Conservation (phyloP, 2,329 filamentous ascomycete species). For the Zymoseptoria brevis region DNA sequence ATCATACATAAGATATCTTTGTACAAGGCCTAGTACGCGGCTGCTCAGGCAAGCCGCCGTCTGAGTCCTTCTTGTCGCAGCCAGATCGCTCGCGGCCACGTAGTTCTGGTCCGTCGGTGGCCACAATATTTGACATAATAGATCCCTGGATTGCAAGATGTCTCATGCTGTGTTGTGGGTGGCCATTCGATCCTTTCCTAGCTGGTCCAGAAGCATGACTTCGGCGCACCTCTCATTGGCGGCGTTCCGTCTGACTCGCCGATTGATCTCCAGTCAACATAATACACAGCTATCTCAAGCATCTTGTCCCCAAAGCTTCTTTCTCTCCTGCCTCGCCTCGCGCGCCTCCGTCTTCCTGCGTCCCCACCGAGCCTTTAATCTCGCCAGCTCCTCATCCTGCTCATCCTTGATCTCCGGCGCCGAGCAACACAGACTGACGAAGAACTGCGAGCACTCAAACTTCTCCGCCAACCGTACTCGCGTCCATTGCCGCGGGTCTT, state of each 20-base stretch:
- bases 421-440: slow-evolving; percentile 52
- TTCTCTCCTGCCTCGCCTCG: slow-evolving; percentile 53
- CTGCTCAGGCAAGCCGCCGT: not conserved
- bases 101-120: not conserved
- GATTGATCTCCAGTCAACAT: not conserved
- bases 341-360: slow-evolving; percentile 50
- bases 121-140: not conserved
- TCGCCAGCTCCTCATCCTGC: slow-evolving; percentile 41
- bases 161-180: not conserved
- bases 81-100: not conserved
- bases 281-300: slow-evolving; percentile 31
- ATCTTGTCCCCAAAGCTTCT: slow-evolving; percentile 53
- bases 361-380: slow-evolving; percentile 54
- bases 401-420: slow-evolving; percentile 38
- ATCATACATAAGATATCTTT: not conserved
- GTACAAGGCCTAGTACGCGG: not conserved
- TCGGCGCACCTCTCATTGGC: not conserved
- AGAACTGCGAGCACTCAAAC: slow-evolving; percentile 56
- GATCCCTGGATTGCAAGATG: not conserved
- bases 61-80: not conserved
- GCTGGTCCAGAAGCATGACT: not conserved
- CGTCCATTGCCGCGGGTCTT: slow-evolving; percentile 54
- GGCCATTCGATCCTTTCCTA: not conserved
- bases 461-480: slow-evolving; percentile 51
- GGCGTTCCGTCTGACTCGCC: not conserved